Base-by-base conservation (phyloP, 163 green algal species). In the Coccomyxa subellipsoidea region DNA sequence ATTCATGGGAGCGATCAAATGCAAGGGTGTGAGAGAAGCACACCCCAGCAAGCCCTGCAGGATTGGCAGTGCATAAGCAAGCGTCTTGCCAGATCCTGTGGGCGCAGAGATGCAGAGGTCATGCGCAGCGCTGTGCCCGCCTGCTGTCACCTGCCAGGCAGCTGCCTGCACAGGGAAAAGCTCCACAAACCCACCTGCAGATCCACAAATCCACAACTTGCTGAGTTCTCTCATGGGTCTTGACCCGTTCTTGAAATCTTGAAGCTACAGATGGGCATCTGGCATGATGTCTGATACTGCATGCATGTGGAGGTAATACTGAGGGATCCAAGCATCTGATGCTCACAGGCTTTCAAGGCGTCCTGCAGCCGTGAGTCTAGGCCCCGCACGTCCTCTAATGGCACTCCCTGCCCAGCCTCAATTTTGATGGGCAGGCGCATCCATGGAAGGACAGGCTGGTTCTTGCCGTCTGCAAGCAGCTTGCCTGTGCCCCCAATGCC, bases 1-100 rank as follows among this genome's bases (percentile, higher is more conserved):
- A n/a, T n/a, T n/a, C n/a, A n/a, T n/a, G n/a, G n/a, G n/a, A n/a
- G n/a, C n/a, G n/a, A n/a, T n/a, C n/a, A n/a, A 40, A 59, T n/a
- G 75, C 15, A 8, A 59, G 23, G 53, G 77, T 31, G 47, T 9
- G 15, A 76, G 8, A 53, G 40, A 23, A 35, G 38, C 38, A 37
- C 77, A 76, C 54, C 53, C 77, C 32, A 35, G 5, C 29, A 81
- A 47, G 77, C 80, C 86, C 54, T 97, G 93, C 4, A 97, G 39
- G 18, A 98, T 34, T 0, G 96, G 96, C 77, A 99, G 90, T 0
- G 84, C 85, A 84, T 98, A 99, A 2, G 95, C 90, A 31, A 98
- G 85, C 7, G 96, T 99, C 87, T 99, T 99, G 79, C 95, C 95
- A 81, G 89, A 96, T 81, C 95, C 95, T 0, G 95, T 98, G 25